A percentile compares a stretch with the other conserved stretches of the same genome.
These are phyloP conservation scores for Stemphylium lycopersici DNA, from an alignment of 2,329 filamentous ascomycete species.

Conservation along the genomic window DNA sequence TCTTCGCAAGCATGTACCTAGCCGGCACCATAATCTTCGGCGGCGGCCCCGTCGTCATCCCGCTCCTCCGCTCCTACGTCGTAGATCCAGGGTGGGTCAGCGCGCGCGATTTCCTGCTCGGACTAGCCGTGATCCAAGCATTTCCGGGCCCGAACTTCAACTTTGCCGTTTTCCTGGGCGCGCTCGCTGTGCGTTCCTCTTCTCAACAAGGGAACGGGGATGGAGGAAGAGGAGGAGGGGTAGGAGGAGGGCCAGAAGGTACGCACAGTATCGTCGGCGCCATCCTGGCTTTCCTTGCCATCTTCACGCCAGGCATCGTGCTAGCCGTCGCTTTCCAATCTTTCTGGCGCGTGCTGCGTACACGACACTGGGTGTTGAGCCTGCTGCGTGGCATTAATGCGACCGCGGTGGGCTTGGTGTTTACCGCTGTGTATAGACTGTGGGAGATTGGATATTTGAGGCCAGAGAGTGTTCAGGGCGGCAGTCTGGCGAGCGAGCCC, in stretches of 20 bases:
- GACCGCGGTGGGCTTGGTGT: slow-evolving; percentile 52
- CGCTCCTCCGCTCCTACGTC: slow-evolving; percentile 54
- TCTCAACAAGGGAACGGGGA: background rate
- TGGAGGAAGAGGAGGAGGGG: no score
- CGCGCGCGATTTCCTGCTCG: slow-evolving; percentile 73
- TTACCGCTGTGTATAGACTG: slow-evolving; percentile 53
- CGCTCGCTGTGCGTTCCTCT: slow-evolving; percentile 44
- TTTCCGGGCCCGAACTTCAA: slow-evolving; percentile 70
- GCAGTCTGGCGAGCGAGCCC: slow-evolving; percentile 48
- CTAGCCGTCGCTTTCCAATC: slow-evolving; percentile 47
- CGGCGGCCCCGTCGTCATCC: slow-evolving; percentile 55
- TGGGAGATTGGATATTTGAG: slow-evolving; percentile 54
- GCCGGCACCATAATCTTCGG: slow-evolving; percentile 67
- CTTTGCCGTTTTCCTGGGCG: slow-evolving; percentile 54
- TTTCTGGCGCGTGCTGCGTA: slow-evolving; percentile 49
- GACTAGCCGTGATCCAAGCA: slow-evolving; percentile 72
- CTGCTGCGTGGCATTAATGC: slow-evolving; percentile 51
- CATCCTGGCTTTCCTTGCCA: slow-evolving; percentile 48
- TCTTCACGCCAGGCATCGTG: slow-evolving; percentile 50
- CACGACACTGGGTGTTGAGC: slow-evolving; percentile 42
- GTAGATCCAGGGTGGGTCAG: slow-evolving; percentile 74
- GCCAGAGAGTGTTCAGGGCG: slow-evolving; percentile 42
- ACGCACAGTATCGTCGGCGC: slow-evolving; percentile 43
- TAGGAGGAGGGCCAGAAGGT: no score
- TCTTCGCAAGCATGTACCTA: slow-evolving; percentile 76